Base-by-base conservation (phyloP, 306 rosid species). In the Sphenostylis stenocarpa region DNA sequence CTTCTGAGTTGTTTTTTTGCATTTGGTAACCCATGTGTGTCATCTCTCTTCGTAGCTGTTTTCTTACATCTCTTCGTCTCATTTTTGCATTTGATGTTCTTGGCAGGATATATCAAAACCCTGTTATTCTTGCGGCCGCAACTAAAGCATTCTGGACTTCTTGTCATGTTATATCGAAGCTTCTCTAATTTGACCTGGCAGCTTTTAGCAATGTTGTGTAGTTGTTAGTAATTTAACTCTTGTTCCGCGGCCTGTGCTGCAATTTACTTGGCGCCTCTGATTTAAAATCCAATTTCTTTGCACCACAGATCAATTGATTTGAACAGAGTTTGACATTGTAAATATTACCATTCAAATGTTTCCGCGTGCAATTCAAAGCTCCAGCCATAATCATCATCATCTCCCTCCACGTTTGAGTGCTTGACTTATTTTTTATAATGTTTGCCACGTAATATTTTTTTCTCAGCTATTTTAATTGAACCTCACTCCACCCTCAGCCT, bases 61-160 rank as follows among this genome's bases (percentile, higher is more conserved):
- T 58, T 73, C 43, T 1, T 5, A 20, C 17, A 34, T n/a, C n/a
- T n/a, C n/a, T n/a, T n/a, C n/a, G n/a, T n/a, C n/a, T n/a, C n/a
- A 38, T 55, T 66, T 34, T 20, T 36, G 31, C 15, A 6, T 75
- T 34, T 69, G 60, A 60, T 72, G 11, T 70, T 70, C 12, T 45
- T 44, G 53, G 51, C 96, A 93, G 98, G 89, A 82, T 93, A 86
- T 93, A 90, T 83, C 96, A 93, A 79, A 93, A 93, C 82, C 98
- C 93, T 21, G 82, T 93, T 63, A 87, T 91, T 44, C 7, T 91
- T 26, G 64, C 77, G 75, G 96, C 60, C 29, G 96, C 96, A 45
- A 80, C 93, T 9, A 91, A 87, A 70, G 94, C 96, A 48, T 84
- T 91, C 78, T 91, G 93, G 96, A 86, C 96, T 33, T 91, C 90